Percentiles rank a stretch among this genome's conserved stretches.
These are phyloP conservation scores for Colletotrichum destructivum DNA, from an alignment of 2,329 filamentous ascomycete species.

Conservation along the genomic window DNA sequence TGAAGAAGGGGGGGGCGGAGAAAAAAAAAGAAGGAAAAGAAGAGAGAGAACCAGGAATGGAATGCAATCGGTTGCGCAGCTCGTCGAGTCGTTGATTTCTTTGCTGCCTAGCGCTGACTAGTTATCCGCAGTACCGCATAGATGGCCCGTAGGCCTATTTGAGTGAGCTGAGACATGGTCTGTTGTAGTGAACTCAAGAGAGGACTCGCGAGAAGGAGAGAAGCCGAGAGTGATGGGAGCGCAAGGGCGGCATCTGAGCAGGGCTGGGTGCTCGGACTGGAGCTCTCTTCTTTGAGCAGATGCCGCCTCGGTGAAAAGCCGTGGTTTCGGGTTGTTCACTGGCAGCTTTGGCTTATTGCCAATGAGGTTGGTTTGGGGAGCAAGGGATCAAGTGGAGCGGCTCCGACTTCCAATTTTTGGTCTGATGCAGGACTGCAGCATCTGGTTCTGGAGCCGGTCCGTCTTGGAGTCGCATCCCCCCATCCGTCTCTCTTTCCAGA, in stretches of 20 bases:
- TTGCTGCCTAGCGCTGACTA: background rate
- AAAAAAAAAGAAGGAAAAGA: background rate
- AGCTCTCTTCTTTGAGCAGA: conserved; percentile 15
- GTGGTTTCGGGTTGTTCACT: conserved; percentile 34
- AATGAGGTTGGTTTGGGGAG: conserved; percentile 33
- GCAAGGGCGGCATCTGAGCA: conserved; percentile 18
- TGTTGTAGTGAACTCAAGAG: conserved; percentile 7
- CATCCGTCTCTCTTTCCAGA: background rate
- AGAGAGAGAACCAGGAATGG: background rate
- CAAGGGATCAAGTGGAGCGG: conserved; percentile 23
- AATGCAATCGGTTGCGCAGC: conserved; percentile 9
- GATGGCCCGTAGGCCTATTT: background rate
- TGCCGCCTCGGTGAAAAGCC: conserved; percentile 34
- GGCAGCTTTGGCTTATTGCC: conserved; percentile 29
- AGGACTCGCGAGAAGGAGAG: background rate
- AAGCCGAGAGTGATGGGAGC: background rate
- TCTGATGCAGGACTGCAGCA: conserved; percentile 1
- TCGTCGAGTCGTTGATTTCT: conserved; percentile 8
- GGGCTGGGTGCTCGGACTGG: conserved; percentile 20
- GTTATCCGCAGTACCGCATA: background rate
- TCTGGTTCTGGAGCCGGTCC: conserved; percentile 8
- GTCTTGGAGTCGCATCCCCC: conserved; percentile 7
- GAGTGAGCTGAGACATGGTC: conserved; percentile 20
- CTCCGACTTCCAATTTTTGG: background rate
- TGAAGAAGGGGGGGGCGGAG: too few species aligned